phyloP scores from a whole-genome alignment of 2,329 filamentous ascomycete species.

The Fusarium staphyleae region DNA sequence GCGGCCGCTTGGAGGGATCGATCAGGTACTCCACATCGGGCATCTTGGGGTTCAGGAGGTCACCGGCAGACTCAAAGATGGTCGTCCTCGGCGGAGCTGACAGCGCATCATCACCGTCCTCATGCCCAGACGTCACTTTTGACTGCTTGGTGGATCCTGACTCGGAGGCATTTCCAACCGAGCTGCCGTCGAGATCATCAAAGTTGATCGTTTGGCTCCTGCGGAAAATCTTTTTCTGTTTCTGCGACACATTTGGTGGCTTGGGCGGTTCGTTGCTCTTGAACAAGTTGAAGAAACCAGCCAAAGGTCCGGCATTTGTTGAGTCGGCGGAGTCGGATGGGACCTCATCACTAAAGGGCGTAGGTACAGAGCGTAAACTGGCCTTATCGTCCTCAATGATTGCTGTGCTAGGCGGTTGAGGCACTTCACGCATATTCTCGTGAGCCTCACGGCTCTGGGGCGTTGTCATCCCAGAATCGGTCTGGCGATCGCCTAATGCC shows the following conservation, averaged over 20 bases:
- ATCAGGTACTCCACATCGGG: conserved; percentile 83
- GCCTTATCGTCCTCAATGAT: conserved; percentile 71
- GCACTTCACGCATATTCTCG: conserved; percentile 65
- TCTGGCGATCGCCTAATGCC: conserved; percentile 45
- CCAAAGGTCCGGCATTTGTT: conserved; percentile 59
- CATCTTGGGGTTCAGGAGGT: conserved; percentile 88
- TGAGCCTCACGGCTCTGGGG: conserved; percentile 38
- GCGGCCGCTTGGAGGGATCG: conserved; percentile 79
- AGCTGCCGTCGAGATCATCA: conserved; percentile 16
- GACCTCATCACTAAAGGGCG: conserved; percentile 38
- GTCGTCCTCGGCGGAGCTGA: conserved; percentile 86
- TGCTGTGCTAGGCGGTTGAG: conserved; percentile 72
- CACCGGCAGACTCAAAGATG: conserved; percentile 93
- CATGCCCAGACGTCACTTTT: conserved; percentile 60
- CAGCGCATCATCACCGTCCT: conserved; percentile 56
- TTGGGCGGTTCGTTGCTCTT: conserved; percentile 63
- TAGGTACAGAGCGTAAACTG: conserved; percentile 58
- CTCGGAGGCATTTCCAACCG: conserved; percentile 8
- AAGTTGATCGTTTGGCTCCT: conserved; percentile 74
- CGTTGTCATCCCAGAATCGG: conserved; percentile 47
- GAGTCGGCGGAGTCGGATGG: conserved; percentile 41
- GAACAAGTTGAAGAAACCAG: conserved; percentile 77
- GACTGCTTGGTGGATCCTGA: conserved; percentile 28
- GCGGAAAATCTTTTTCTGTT: conserved; percentile 74
- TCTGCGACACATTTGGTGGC: conserved; percentile 58